Percentiles rank a stretch among this genome's conserved stretches.
These are phyloP conservation scores for Mucor racemosus DNA, from an alignment of 371 early-diverging fungal genomes.

Conservation along the genomic window DNA sequence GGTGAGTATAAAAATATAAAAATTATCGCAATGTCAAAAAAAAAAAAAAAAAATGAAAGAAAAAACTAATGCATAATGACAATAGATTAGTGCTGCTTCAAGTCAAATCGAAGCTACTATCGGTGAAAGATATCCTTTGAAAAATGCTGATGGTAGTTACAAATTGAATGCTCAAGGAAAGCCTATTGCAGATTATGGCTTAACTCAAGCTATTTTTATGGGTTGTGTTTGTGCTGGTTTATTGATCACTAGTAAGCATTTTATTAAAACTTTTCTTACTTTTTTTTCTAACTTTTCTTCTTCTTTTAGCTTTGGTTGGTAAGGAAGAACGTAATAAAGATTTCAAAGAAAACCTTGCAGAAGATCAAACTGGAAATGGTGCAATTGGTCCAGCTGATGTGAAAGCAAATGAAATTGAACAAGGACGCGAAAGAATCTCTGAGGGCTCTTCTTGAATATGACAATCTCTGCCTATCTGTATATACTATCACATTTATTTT, in stretches of 20 bases:
- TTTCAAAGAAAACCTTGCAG: slow-evolving; percentile 38
- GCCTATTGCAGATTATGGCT: slow-evolving; percentile 65
- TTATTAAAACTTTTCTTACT: background rate
- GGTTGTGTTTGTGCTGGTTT: slow-evolving; percentile 55
- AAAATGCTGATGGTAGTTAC: slow-evolving; percentile 37
- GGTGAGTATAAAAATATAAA: slow-evolving; percentile 19
- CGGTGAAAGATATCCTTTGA: slow-evolving; percentile 56
- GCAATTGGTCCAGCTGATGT: slow-evolving; percentile 34
- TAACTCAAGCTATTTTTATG: slow-evolving; percentile 68
- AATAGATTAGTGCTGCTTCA: slow-evolving; percentile 63
- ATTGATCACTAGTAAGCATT: slow-evolving; percentile 40
- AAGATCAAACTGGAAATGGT: slow-evolving; percentile 28
- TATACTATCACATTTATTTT: no score
- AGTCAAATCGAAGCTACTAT: slow-evolving; percentile 71
- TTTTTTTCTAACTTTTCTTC: background rate
- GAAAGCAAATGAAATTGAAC: slow-evolving; percentile 28
- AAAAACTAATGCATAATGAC: background rate
- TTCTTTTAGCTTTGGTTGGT: slow-evolving; percentile 38
- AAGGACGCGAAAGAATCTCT: slow-evolving; percentile 22
- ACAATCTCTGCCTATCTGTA: background rate
- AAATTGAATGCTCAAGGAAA: slow-evolving; percentile 44
- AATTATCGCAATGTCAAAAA: no score
- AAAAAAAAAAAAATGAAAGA: no score
- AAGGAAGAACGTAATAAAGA: slow-evolving; percentile 49
- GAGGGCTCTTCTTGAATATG: background rate